Evolutionary conservation across 768 basidiomycete genomes (phyloP), one percentile per base, ranked within the genome.

Genomic region (Obba rivulosa): DNA sequence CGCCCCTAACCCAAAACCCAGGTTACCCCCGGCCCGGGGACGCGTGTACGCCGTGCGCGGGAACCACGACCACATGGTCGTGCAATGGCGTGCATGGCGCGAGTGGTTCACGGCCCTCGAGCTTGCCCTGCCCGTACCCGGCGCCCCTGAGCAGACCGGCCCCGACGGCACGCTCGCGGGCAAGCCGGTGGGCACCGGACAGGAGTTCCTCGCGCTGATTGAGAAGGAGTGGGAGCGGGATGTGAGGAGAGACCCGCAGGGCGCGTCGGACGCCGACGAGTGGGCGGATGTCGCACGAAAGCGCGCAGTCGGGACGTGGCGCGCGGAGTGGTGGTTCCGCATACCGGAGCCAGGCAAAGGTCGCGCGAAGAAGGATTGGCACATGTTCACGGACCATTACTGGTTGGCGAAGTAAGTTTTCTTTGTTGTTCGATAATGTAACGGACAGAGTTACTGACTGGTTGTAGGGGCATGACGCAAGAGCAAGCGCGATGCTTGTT

Each of bases 1-100:
- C 13, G 28, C 28, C 28, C 28, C 28, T 31, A 31, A 31, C 39
- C 43, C 43, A 35, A 41, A 17, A 36, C 41, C 44, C 31, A 31
- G 10, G 18, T 17, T 42, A 39, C 43, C 44, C 20, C 43, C 45
- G 39, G 38, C n/a, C 7, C 14, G 39, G 14, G 28, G 35, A 34
- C 43, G 36, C 48, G 71, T 91, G 37, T 76, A 76, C 20, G 92
- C 92, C 14, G 91, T 96, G 3, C 80, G 94, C 24, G 94, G 95
- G 0, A 98, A 98, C 63, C 91, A 97, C 61, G 94, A 98, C 68
- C 92, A 97, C 66, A 77, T 77, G 53, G 80, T 93, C 38, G 76
- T 97, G 39, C 87, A 95, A 67, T 96, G 94, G 94, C 75, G 83
- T 21, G 70, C 75, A 1, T 98, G 92, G 91, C 76, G 88, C 43